Evolutionary conservation across 768 basidiomycete species (phyloP).

Genomic region (Chalciporus chontae): DNA sequence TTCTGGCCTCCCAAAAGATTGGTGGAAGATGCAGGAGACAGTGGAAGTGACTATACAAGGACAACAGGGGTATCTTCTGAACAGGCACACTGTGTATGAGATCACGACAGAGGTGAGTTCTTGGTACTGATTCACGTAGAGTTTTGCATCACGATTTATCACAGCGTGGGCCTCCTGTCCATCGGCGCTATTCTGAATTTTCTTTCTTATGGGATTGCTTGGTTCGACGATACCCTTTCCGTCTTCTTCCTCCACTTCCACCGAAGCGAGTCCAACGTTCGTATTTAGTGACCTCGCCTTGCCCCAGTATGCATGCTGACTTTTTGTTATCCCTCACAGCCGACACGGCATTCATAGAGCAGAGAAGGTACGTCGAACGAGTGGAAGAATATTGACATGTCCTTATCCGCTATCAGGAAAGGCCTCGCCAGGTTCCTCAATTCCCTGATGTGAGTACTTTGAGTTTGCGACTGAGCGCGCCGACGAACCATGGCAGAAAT

Average conservation of each 20-base stretch:
- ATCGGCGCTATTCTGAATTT: slow-evolving; percentile 92
- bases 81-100: slow-evolving; percentile 83
- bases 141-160: slow-evolving; percentile 12
- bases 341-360: slow-evolving; percentile 89
- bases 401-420: slow-evolving; percentile 43
- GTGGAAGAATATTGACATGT: neutral
- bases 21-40: slow-evolving; percentile 83
- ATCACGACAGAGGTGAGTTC: slow-evolving; percentile 70
- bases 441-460: slow-evolving; percentile 62
- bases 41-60: slow-evolving; percentile 73
- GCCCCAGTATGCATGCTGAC: slow-evolving; percentile 5
- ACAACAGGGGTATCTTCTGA: slow-evolving; percentile 89
- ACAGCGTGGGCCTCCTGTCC: slow-evolving; percentile 66
- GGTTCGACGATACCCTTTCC: slow-evolving; percentile 86
- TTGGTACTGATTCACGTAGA: slow-evolving; percentile 1
- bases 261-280: slow-evolving; percentile 90
- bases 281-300: slow-evolving; percentile 26
- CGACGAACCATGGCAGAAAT: slow-evolving; percentile 49
- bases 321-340: slow-evolving; percentile 39
- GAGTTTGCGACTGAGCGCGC: neutral
- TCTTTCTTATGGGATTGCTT: slow-evolving; percentile 86
- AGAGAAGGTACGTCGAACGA: slow-evolving; percentile 58
- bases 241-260: slow-evolving; percentile 80
- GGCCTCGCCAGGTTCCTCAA: slow-evolving; percentile 78
- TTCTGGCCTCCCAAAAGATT: slow-evolving; percentile 70